phyloP scores from a whole-genome alignment of 306 rosid species.

The Mimosa pudica region DNA sequence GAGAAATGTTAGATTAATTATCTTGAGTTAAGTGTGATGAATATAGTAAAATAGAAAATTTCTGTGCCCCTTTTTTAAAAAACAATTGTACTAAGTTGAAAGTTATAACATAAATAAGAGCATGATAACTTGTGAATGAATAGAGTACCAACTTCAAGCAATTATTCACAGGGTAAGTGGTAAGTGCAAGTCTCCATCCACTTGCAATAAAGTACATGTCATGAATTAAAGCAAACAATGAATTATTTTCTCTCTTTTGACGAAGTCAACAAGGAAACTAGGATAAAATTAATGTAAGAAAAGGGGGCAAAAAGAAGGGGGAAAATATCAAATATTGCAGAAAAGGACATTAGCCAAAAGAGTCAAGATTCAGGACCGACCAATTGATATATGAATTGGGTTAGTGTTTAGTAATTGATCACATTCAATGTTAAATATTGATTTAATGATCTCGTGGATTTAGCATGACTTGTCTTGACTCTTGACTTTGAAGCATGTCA shows the following conservation, averaged over 20 bases:
- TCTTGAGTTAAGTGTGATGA: not conserved
- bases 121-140: not conserved
- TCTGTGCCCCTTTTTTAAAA: not conserved
- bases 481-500: conserved; percentile 14
- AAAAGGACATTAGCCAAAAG: not conserved
- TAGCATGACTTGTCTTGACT: conserved; percentile 3
- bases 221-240: not conserved
- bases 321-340: not conserved
- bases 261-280: not conserved
- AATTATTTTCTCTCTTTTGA: not conserved
- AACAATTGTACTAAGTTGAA: not conserved
- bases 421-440: conserved; percentile 30
- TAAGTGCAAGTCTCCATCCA: not conserved
- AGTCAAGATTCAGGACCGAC: conserved; percentile 5
- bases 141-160: not conserved
- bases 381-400: conserved; percentile 1
- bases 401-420: not conserved
- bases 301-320: not conserved
- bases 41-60: not conserved
- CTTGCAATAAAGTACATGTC: not conserved
- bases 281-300: not conserved
- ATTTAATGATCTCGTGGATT: conserved; percentile 8
- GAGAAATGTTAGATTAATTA: not conserved
- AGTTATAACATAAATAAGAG: not conserved
- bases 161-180: not conserved